Base-by-base conservation (phyloP, 2,329 filamentous ascomycete species). In the Aspergillus sp. region DNA sequence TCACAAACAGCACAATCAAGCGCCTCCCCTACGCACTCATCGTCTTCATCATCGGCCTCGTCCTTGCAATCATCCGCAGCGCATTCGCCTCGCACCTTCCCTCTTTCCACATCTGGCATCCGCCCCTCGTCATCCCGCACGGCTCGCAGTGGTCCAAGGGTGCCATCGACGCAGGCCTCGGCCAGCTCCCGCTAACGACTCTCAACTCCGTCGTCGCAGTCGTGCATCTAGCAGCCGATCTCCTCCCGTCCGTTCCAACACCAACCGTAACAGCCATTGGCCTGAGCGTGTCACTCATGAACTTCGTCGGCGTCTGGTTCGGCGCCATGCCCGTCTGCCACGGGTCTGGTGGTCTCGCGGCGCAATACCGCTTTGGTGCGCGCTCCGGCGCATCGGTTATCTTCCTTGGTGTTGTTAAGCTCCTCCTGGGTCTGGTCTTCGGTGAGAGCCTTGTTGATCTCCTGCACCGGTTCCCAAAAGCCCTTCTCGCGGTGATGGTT, bases 251-350 rank as follows among this genome's bases (percentile, higher is more conserved):
- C 1, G 77, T 90, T 3, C 84, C 85, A 0, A 81, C 88, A 0
- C 92, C 92, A 0, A 87, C 87, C 0, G 89, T 92, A 6, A 94
- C 92, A 0, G 83, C 88, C 0, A 82, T 98, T 31, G 94, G 93
- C 1, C 75, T 93, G 62, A 96, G 92, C 58, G 91, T 98, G 4
- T 89, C 89, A 0, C 71, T 82, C 2, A 96, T 97, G 87, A 98
- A 98, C 73, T 80, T 97, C 3, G 75, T 90, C 1, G 90, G 91
- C 17, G 93, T 91, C 70, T 96, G 92, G 91, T 96, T 97, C 70
- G 93, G 93, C 52, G 91, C 90, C 5, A 98, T 97, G 95, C 95
- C 94, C 3, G 88, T 95, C 4, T 98, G 95, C 72, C 95, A 98
- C 74, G 94, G 94, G 5, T 92, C 92, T 0, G 94, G 94, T 2